phyloP scores from a whole-genome alignment of 164 flowering plant genomes.

The Kalanchoe fedtschenkoi region DNA sequence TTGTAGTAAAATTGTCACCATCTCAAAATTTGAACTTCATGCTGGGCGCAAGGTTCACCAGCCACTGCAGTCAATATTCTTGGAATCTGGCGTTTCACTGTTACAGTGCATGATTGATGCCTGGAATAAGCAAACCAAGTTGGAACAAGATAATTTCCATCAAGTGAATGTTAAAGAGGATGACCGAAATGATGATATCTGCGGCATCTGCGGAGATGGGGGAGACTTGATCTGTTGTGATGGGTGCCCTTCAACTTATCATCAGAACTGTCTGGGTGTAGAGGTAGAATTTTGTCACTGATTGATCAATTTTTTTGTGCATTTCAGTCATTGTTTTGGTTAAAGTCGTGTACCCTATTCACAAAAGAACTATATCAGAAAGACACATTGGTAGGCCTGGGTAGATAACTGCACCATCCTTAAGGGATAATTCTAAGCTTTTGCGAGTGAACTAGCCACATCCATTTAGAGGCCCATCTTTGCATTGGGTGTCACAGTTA shows the following conservation, averaged over 20 bases:
- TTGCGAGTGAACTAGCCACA: not conserved
- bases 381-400: not conserved
- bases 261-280: slow-evolving; percentile 73
- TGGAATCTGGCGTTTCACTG: slow-evolving; percentile 73
- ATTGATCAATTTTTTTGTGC: not conserved
- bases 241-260: slow-evolving; percentile 98
- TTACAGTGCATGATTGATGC: slow-evolving; percentile 79
- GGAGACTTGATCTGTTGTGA: slow-evolving; percentile 97
- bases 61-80: slow-evolving; percentile 63
- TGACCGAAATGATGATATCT: slow-evolving; percentile 97
- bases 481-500: not conserved
- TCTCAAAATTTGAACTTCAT: slow-evolving; percentile 89
- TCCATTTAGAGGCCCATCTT: no score
- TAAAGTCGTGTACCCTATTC: not conserved
- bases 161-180: slow-evolving; percentile 47
- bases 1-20: slow-evolving; percentile 82
- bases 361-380: not conserved
- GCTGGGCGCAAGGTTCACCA: slow-evolving; percentile 82
- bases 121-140: slow-evolving; percentile 64
- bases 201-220: slow-evolving; percentile 97
- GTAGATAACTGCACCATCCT: not conserved
- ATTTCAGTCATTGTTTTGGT: not conserved
- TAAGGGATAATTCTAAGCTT: not conserved
- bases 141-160: slow-evolving; percentile 39
- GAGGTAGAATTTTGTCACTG: slow-evolving; percentile 30